Conservation (phyloP, 2,329 filamentous ascomycete genomes). For the Polychaeton citri region DNA sequence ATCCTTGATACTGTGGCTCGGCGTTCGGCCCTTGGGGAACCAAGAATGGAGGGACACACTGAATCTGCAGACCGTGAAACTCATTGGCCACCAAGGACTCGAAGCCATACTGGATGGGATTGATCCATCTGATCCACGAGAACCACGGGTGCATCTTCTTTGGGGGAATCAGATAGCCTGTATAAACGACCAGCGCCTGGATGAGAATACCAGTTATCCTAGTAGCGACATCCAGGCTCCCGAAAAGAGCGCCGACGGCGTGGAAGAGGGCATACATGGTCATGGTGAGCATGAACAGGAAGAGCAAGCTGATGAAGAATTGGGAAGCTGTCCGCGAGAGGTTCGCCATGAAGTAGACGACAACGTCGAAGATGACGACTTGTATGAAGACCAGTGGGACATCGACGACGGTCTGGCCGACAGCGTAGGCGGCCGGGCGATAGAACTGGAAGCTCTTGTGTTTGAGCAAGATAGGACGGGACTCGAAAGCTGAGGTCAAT, state of each 20-base stretch:
- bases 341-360: conserved; percentile 52
- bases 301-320: conserved; percentile 52
- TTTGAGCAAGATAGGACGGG: conserved; percentile 33
- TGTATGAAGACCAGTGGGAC: conserved; percentile 45
- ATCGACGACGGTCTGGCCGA: conserved; percentile 39
- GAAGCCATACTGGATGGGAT: conserved; percentile 56
- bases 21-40: conserved; percentile 19
- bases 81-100: conserved; percentile 58
- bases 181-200: conserved; percentile 14
- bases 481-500: conserved; percentile 41
- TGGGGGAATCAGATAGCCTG: conserved; percentile 19
- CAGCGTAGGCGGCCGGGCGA: conserved; percentile 32
- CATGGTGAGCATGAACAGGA: conserved; percentile 24
- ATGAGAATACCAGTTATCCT: conserved; percentile 18
- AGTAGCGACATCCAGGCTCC: conserved; percentile 18
- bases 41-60: conserved; percentile 42
- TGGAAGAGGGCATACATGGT: conserved; percentile 34
- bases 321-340: conserved; percentile 36
- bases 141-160: conserved; percentile 15
- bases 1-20: conserved; percentile 41
- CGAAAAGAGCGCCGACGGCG: conserved; percentile 23
- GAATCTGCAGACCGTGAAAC: conserved; percentile 45
- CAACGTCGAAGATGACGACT: conserved; percentile 43
- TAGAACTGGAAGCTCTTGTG: conserved; percentile 29
- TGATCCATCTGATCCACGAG: conserved; percentile 22